Percentiles rank a stretch among this genome's conserved stretches.
Conservation (phyloP, 1,284 basidiomycete species). For the Stereum hirsutum region DNA sequence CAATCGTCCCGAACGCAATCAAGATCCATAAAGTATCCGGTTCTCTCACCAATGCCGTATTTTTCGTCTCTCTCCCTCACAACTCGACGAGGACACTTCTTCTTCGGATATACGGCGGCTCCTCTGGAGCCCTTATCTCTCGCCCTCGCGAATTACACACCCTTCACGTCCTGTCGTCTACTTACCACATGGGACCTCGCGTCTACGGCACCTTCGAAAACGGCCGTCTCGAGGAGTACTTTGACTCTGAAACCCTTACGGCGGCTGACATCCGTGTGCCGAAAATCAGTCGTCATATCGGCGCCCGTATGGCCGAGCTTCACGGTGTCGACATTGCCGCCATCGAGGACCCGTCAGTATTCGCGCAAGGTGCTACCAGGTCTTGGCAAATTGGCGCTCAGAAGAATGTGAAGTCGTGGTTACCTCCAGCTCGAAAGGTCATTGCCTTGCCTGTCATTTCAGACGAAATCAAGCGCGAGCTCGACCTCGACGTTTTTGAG, state of each 20-base stretch:
- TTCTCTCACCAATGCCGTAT: constrained; percentile 89
- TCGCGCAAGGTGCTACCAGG: constrained; percentile 23
- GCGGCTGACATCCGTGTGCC: constrained; percentile 71
- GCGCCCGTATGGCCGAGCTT: constrained; percentile 85
- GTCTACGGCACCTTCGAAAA: constrained; percentile 92
- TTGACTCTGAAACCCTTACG: constrained; percentile 76
- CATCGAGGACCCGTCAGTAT: constrained; percentile 39
- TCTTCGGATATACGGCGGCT: constrained; percentile 84
- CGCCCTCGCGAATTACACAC: constrained; percentile 78
- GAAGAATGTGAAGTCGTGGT: constrained; percentile 58
- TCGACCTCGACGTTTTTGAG: constrained; percentile 60
- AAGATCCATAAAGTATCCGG: constrained; percentile 80
- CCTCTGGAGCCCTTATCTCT: constrained; percentile 79
- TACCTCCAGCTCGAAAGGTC: constrained; percentile 52
- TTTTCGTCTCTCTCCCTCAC: constrained; percentile 72
- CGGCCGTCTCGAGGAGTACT: constrained; percentile 90
- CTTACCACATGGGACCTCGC: constrained; percentile 82
- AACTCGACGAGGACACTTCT: constrained; percentile 59
- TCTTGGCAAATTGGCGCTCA: constrained; percentile 50
- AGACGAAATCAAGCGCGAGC: constrained; percentile 29
- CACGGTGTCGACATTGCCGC: constrained; percentile 80
- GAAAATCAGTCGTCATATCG: constrained; percentile 74
- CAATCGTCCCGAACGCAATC: constrained; percentile 41
- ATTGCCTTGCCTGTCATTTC: constrained; percentile 43
- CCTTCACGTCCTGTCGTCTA: constrained; percentile 79